These are phyloP conservation scores for Inosperma sp. DNA, from an alignment of 768 basidiomycete genomes.

Conservation along the genomic window DNA sequence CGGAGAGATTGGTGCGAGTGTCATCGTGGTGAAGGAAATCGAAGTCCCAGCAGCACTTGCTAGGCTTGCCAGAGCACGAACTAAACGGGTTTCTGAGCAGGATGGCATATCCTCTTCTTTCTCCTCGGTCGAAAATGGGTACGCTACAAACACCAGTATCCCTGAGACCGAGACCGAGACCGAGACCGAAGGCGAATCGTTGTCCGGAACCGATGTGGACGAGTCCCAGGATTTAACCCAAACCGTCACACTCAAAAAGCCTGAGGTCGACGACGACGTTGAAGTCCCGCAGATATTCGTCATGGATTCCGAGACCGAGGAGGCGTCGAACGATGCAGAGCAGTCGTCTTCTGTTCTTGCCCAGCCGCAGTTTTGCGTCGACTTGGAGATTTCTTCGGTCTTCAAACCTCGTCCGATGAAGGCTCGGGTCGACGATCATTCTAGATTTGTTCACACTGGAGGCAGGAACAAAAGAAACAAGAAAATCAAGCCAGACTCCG, in stretches of 20 bases:
- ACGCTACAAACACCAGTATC: constrained; percentile 28
- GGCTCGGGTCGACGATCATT: constrained; percentile 32
- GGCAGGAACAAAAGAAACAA: constrained; percentile 37
- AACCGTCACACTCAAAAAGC: constrained; percentile 30
- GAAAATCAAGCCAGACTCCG: constrained; percentile 32
- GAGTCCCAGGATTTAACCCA: constrained; percentile 26
- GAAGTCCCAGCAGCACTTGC: constrained; percentile 61
- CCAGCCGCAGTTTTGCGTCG: constrained; percentile 35
- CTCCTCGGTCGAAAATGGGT: constrained; percentile 28
- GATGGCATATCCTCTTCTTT: constrained; percentile 20
- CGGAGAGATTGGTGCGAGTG: constrained; percentile 86
- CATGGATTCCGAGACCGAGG: constrained; percentile 44
- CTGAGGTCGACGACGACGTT: neutral
- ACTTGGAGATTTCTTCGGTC: constrained; percentile 66
- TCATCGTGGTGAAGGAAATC: constrained; percentile 86
- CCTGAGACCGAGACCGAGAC: constrained; percentile 29
- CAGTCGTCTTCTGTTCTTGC: constrained; percentile 24
- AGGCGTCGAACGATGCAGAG: constrained; percentile 29
- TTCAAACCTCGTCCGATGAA: constrained; percentile 69
- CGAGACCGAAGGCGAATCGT: constrained; percentile 36
- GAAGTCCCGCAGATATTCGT: constrained; percentile 38
- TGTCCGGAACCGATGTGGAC: constrained; percentile 34
- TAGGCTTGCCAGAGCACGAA: constrained; percentile 36
- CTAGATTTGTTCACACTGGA: constrained; percentile 25
- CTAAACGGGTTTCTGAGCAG: constrained; percentile 33